Evolutionary conservation across 164 flowering plant genomes (phyloP).

Genomic region (Liriodendron chinense): DNA sequence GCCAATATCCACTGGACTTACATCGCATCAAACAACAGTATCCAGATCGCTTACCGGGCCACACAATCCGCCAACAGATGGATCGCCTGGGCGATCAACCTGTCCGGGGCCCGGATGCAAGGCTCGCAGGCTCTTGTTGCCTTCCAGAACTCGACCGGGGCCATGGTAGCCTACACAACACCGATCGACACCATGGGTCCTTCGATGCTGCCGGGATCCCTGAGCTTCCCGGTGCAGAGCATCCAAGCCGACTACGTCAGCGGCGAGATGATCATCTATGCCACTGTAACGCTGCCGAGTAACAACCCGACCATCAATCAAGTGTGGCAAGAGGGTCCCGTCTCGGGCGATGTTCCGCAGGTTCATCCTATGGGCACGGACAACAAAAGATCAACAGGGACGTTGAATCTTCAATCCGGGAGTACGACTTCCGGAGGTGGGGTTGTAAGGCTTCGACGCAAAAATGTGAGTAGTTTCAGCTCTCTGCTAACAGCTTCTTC

Average conservation of each 20-base stretch:
- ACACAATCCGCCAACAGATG: constrained; percentile 11
- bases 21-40: not conserved
- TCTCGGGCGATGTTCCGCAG: not conserved
- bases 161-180: constrained; percentile 38
- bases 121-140: constrained; percentile 60
- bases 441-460: constrained; percentile 11
- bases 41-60: constrained; percentile 16
- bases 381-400: not conserved
- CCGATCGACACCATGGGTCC: constrained; percentile 16
- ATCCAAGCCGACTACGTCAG: not conserved
- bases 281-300: not conserved
- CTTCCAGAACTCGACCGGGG: constrained; percentile 23
- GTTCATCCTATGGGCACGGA: not conserved
- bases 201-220: constrained; percentile 11
- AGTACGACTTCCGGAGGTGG: constrained; percentile 15
- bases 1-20: constrained; percentile 17
- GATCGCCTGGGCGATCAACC: constrained; percentile 51
- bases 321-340: constrained; percentile 1
- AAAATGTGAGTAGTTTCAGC: constrained; percentile 36
- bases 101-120: constrained; percentile 25
- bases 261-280: not conserved
- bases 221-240: constrained; percentile 18
- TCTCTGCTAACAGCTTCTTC: too few species aligned
- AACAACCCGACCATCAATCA: not conserved
- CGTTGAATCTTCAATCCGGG: not conserved